Conservation (phyloP, 1,284 basidiomycete species). For the Sanghuangporus weigelae region DNA sequence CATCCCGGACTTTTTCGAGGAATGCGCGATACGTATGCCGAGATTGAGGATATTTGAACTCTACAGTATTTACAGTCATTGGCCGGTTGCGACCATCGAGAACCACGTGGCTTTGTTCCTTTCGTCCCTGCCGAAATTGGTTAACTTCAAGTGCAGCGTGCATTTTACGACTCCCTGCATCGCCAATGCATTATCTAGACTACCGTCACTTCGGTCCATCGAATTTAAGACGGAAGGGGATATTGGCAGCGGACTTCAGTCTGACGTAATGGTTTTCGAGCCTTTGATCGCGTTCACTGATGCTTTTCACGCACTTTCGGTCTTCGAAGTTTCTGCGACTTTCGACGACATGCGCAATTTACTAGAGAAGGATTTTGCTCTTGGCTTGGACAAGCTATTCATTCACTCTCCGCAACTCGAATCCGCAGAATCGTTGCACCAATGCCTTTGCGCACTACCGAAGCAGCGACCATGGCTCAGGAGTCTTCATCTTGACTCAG, state of each 20-base stretch:
- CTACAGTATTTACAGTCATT: not conserved
- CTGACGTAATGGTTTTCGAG: conserved; percentile 38
- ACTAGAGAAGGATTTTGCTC: conserved; percentile 38
- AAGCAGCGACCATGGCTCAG: conserved; percentile 43
- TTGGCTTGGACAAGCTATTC: conserved; percentile 46
- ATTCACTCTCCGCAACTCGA: conserved; percentile 43
- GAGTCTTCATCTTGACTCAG: conserved; percentile 31
- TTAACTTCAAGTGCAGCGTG: conserved; percentile 44
- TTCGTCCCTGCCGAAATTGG: conserved; percentile 36
- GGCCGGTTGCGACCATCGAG: not conserved
- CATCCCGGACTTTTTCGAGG: too few species aligned
- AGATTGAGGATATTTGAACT: not conserved
- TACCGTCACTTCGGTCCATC: conserved; percentile 52
- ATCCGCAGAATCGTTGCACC: conserved; percentile 34
- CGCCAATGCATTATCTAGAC: conserved; percentile 40
- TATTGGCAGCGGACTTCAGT: conserved; percentile 37
- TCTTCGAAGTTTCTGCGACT: conserved; percentile 42
- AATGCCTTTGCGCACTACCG: conserved; percentile 39
- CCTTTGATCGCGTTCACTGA: conserved; percentile 38
- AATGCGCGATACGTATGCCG: not conserved
- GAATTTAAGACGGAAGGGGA: conserved; percentile 26
- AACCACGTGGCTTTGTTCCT: not conserved
- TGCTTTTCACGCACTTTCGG: conserved; percentile 49
- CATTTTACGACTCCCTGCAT: conserved; percentile 43
- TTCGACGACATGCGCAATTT: conserved; percentile 43